phyloP scores from a whole-genome alignment of 148 eudicot genomes.

The Fagopyrum homotropicum region DNA sequence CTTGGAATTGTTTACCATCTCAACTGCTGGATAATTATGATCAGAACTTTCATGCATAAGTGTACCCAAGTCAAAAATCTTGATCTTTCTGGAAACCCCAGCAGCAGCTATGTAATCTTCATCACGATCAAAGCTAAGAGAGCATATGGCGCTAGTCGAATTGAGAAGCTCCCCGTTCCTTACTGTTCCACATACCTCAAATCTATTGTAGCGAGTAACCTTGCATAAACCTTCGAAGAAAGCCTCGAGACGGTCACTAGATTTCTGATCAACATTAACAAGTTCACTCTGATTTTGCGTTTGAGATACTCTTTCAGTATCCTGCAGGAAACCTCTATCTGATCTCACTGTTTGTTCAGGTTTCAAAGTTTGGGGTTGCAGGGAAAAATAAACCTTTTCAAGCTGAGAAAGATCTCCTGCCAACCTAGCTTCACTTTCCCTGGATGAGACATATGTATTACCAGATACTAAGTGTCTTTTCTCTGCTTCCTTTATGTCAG shows the following conservation, averaged over 20 bases:
- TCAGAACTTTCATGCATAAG: slow-evolving; percentile 52
- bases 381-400: slow-evolving; percentile 69
- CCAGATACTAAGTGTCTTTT: slow-evolving; percentile 24
- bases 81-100: slow-evolving; percentile 76
- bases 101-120: slow-evolving; percentile 82
- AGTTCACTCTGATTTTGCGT: slow-evolving; percentile 20
- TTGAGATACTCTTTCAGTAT: slow-evolving; percentile 29
- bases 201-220: slow-evolving; percentile 62
- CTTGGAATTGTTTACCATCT: slow-evolving; percentile 67
- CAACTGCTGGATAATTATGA: slow-evolving; percentile 74
- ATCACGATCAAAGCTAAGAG: slow-evolving; percentile 85
- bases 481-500: slow-evolving; percentile 61
- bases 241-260: slow-evolving; percentile 38
- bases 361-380: slow-evolving; percentile 41
- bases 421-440: slow-evolving; percentile 33
- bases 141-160: slow-evolving; percentile 66
- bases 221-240: slow-evolving; percentile 73
- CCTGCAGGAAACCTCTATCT: slow-evolving; percentile 37
- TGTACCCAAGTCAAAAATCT: slow-evolving; percentile 56
- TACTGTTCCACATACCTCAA: slow-evolving; percentile 55
- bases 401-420: slow-evolving; percentile 43
- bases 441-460: slow-evolving; percentile 12
- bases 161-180: slow-evolving; percentile 53
- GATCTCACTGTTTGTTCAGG: slow-evolving; percentile 20
- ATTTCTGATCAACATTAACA: slow-evolving; percentile 18